Percentiles rank a stretch among this genome's conserved stretches.
Conservation (phyloP, 192 early-diverging fungal species). For the Umbelopsis isabellina region DNA sequence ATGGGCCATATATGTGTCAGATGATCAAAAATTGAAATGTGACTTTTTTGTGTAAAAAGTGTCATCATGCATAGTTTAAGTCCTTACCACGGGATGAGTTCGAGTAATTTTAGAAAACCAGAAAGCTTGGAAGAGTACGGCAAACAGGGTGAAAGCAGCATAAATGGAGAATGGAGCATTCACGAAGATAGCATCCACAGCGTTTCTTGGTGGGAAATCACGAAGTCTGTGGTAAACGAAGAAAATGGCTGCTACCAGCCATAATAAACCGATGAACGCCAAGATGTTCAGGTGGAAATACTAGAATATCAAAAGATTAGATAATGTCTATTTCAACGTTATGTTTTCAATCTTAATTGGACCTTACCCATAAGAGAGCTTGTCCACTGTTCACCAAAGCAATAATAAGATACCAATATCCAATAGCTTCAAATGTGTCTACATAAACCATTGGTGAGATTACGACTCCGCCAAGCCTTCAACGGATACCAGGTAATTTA, state of each 20-base stretch:
- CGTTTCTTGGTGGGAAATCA: slow-evolving; percentile 43
- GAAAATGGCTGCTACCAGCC: slow-evolving; percentile 34
- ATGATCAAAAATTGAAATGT: neutral
- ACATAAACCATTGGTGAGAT: neutral
- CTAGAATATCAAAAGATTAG: slow-evolving; percentile 10
- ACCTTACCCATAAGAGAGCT: slow-evolving; percentile 31
- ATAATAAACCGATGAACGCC: slow-evolving; percentile 34
- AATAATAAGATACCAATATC: slow-evolving; percentile 40
- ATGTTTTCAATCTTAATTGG: neutral
- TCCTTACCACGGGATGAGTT: neutral
- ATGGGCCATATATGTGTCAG: neutral
- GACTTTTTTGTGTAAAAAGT: neutral
- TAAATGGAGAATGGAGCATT: slow-evolving; percentile 50
- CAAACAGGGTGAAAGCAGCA: slow-evolving; percentile 32
- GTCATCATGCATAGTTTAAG: neutral
- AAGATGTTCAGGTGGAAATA: slow-evolving; percentile 29
- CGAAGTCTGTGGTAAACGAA: slow-evolving; percentile 40
- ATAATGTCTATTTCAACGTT: neutral
- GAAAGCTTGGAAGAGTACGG: slow-evolving; percentile 28
- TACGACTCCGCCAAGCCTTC: neutral
- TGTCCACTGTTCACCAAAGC: slow-evolving; percentile 25
- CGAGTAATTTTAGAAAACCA: slow-evolving; percentile 25
- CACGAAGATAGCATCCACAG: slow-evolving; percentile 38
- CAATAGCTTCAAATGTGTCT: slow-evolving; percentile 37
- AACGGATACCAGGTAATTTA: neutral